phyloP scores from a whole-genome alignment of 1,139 yeast species.

The Candida tunisiensis region DNA sequence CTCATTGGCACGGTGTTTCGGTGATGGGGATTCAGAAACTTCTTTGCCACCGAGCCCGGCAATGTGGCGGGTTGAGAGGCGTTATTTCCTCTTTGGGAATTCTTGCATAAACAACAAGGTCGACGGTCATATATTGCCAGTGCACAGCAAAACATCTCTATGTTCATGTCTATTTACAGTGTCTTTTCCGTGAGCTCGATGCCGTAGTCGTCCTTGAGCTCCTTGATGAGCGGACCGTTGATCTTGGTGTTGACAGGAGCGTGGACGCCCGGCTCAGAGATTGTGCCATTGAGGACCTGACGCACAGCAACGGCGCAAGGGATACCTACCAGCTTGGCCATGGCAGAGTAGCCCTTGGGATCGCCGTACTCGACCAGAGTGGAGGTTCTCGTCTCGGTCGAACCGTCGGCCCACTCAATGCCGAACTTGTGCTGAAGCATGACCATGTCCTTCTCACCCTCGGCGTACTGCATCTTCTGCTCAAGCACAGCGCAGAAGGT shows the following conservation, averaged over 20 bases:
- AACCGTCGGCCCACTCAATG: constrained; percentile 90
- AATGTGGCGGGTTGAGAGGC: too few relatives aligned
- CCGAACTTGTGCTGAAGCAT: constrained; percentile 96
- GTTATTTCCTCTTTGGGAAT: too few relatives aligned
- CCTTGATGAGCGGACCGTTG: constrained; percentile 80
- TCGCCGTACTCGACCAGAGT: constrained; percentile 91
- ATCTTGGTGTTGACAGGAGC: constrained; percentile 90
- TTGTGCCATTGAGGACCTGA: constrained; percentile 73
- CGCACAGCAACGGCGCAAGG: constrained; percentile 95
- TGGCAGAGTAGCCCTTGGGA: constrained; percentile 87
- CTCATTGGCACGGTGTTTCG: too few relatives aligned
- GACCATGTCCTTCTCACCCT: constrained; percentile 91
- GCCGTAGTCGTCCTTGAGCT: constrained; percentile 77
- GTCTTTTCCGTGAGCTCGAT: constrained; percentile 58
- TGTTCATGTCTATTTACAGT: too few relatives aligned
- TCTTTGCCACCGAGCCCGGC: too few relatives aligned
- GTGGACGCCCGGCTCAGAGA: constrained; percentile 64
- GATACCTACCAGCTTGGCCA: constrained; percentile 97
- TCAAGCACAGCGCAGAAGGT: constrained; percentile 94
- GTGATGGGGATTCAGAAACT: too few relatives aligned
- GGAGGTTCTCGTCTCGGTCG: constrained; percentile 81
- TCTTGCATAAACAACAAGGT: too few relatives aligned
- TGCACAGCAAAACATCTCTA: too few relatives aligned
- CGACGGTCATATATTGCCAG: too few relatives aligned
- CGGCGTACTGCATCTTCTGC: constrained; percentile 88